A percentile compares a stretch with the other conserved stretches of the same genome.
Evolutionary conservation across 2,329 filamentous ascomycete genomes (phyloP).

Genomic region (Curvularia eragrostidis): DNA sequence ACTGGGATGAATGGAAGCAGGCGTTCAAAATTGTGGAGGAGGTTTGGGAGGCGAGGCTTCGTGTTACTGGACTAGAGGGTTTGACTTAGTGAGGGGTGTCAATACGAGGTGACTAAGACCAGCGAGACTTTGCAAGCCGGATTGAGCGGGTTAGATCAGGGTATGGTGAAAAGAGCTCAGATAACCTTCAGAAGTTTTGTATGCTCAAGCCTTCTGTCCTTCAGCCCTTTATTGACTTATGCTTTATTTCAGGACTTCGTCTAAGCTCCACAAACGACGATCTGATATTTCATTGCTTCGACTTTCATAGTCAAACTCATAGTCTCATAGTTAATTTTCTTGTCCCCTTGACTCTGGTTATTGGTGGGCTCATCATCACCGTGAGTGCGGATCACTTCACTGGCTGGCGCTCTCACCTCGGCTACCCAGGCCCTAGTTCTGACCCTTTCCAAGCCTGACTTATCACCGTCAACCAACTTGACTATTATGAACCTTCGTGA

Average conservation of each 20-base stretch:
- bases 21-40: neutral
- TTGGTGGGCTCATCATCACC: neutral
- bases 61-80: neutral
- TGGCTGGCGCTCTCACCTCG: neutral
- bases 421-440: neutral
- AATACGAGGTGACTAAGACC: neutral
- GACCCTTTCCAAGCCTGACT: neutral
- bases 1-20: conserved; percentile 9
- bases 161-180: neutral
- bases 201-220: neutral
- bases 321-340: neutral
- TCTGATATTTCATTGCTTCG: too few species aligned
- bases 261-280: neutral
- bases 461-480: neutral
- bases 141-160: neutral
- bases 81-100: neutral
- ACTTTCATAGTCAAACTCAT: neutral
- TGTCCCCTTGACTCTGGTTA: neutral
- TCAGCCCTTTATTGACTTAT: neutral
- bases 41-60: conserved; percentile 7
- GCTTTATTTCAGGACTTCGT: neutral
- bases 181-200: neutral
- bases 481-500: neutral
- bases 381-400: neutral
- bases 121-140: neutral